Evolutionary conservation across 306 rosid species (phyloP).

Genomic region (Benincasa hispida): DNA sequence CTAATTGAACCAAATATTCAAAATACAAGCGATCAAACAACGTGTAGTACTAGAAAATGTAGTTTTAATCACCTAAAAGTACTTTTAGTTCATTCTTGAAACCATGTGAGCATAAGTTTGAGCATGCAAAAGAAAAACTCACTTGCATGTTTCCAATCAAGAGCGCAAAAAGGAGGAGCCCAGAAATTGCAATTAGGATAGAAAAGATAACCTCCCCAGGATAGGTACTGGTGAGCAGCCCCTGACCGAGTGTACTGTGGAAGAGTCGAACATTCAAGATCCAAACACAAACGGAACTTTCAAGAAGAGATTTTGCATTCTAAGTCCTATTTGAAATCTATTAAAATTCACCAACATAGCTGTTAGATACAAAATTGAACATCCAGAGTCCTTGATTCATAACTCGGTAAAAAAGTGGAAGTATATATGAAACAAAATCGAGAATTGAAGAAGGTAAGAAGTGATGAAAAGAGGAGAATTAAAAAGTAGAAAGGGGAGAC

Average conservation of each 20-base stretch:
- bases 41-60: neutral
- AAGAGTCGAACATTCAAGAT: neutral
- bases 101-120: neutral
- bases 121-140: neutral
- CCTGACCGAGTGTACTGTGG: slow-evolving; percentile 86
- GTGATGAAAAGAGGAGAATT: neutral
- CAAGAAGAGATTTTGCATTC: too few relatives aligned
- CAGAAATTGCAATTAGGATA: slow-evolving; percentile 45
- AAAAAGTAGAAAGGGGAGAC: slow-evolving; percentile 12
- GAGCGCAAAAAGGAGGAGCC: slow-evolving; percentile 61
- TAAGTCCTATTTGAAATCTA: too few relatives aligned
- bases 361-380: too few relatives aligned
- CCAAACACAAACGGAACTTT: neutral
- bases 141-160: slow-evolving; percentile 83
- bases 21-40: neutral
- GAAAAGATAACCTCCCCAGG: slow-evolving; percentile 68
- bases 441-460: too few relatives aligned
- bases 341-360: too few relatives aligned
- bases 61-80: neutral
- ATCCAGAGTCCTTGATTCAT: too few relatives aligned
- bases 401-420: too few relatives aligned
- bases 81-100: neutral
- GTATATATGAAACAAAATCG: too few relatives aligned
- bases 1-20: too few relatives aligned
- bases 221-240: slow-evolving; percentile 73